Percentiles rank a stretch among this genome's conserved stretches.
Evolutionary conservation across 2,329 filamentous ascomycete genomes (phyloP).

Genomic region (Fusarium coicis): DNA sequence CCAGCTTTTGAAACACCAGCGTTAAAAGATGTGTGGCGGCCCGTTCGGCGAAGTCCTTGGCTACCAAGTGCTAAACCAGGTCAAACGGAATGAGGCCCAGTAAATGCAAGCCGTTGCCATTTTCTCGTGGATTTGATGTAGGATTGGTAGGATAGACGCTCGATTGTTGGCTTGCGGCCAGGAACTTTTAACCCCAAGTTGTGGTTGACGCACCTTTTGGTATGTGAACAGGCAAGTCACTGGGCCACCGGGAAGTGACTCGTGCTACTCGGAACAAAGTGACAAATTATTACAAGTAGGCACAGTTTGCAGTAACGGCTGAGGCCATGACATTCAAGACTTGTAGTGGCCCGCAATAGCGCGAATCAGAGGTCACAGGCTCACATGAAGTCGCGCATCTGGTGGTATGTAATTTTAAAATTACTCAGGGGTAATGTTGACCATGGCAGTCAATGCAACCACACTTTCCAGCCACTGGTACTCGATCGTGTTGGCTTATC

Average conservation of each 20-base stretch:
- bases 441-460: slow-evolving; percentile 36
- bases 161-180: slow-evolving; percentile 9
- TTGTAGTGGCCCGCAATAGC: slow-evolving; percentile 22
- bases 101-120: slow-evolving; percentile 15
- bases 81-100: slow-evolving; percentile 30
- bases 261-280: slow-evolving; percentile 7
- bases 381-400: slow-evolving; percentile 24
- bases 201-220: not conserved
- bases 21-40: slow-evolving; percentile 39
- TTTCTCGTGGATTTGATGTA: slow-evolving; percentile 11
- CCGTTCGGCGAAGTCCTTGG: slow-evolving; percentile 25
- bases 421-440: slow-evolving; percentile 41
- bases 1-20: slow-evolving; percentile 47
- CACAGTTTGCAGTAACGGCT: slow-evolving; percentile 6
- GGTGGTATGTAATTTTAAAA: slow-evolving; percentile 38
- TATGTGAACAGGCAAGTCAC: not conserved
- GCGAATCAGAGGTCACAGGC: slow-evolving; percentile 24
- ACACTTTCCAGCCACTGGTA: slow-evolving; percentile 1
- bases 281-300: not conserved
- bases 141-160: slow-evolving; percentile 46
- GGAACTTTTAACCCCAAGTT: not conserved
- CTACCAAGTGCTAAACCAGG: slow-evolving; percentile 1
- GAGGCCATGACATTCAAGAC: slow-evolving; percentile 11
- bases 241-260: not conserved
- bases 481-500: slow-evolving; percentile 9